Evolutionary conservation across 1,139 yeast genomes (phyloP), one percentile per base, ranked within the genome.

Genomic region (Debaryomycetaceae sp.): DNA sequence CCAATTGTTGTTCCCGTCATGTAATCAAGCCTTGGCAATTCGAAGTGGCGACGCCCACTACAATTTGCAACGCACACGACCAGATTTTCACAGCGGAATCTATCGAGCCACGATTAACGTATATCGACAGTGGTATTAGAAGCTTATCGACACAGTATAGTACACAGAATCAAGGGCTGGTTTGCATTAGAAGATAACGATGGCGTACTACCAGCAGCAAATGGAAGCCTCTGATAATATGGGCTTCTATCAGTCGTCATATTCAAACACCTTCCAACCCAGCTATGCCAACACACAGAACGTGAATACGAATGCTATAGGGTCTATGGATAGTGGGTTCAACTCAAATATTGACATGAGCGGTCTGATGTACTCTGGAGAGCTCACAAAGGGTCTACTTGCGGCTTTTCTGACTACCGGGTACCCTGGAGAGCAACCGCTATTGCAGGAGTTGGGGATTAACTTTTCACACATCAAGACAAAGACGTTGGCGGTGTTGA

Each of bases 401-500:
- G 94, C 95, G 4, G 98, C 98, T 1, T 79, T 92, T 48, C 86
- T 96, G 2, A 81, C 96, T 0, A 68, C 82, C 1, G 98, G 99
- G 1, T 90, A 90, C 49, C 77, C 95, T 0, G 92, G 87, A 16
- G 99, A 90, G 51, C 92, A 95, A 0, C 90, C 97, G 2, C 60
- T 90, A 31, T 61, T 90, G 30, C 95, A 90, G 50, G 99, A 90
- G 49, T 58, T 90, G 25, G 99, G 97, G 2, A 83, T 92, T 47
- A 87, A 90, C 53, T 90, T 92, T 48, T 70, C 67, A 28, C 97
- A 90, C 49, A 90, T 90, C 42, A 73, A 78, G 43, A 67, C 74
- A 28, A 86, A 90, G 62, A 90, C 98, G 0, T 58, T 76, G 49
- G 83, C 92, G 3, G 98, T 86, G 15, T 68, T 90, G 48, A 80